phyloP scores from a whole-genome alignment of 345 rosid species.

The Moringa oleifera region DNA sequence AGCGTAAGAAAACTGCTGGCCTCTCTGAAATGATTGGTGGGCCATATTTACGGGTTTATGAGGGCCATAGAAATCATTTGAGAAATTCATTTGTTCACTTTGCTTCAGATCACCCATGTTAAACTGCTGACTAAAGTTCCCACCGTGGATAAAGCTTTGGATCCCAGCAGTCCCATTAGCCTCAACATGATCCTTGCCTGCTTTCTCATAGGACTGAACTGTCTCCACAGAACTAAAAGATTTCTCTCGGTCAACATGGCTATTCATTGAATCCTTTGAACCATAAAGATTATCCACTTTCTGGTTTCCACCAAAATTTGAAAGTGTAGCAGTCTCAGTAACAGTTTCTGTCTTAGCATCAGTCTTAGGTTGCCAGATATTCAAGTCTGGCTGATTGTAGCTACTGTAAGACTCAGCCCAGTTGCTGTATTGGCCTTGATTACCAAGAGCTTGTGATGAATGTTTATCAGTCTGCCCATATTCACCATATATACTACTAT shows the following conservation, averaged over 20 bases:
- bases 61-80: conserved; percentile 45
- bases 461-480: conserved; percentile 36
- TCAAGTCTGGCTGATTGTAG: conserved; percentile 34
- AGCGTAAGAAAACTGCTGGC: conserved; percentile 54
- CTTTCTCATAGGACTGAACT: conserved; percentile 31
- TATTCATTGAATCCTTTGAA: conserved; percentile 34
- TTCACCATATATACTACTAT: conserved; percentile 30
- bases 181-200: conserved; percentile 33
- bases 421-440: conserved; percentile 35
- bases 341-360: conserved; percentile 24
- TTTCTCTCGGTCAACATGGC: conserved; percentile 30
- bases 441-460: conserved; percentile 33
- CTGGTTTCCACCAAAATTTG: conserved; percentile 43
- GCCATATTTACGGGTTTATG: conserved; percentile 36
- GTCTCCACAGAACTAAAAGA: conserved; percentile 27
- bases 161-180: conserved; percentile 48
- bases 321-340: conserved; percentile 14
- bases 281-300: conserved; percentile 38
- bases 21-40: conserved; percentile 50
- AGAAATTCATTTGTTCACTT: conserved; percentile 39
- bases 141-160: conserved; percentile 35
- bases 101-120: conserved; percentile 42
- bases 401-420: conserved; percentile 50
- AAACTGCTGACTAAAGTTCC: conserved; percentile 39
- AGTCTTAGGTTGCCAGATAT: conserved; percentile 45